These are phyloP conservation scores for Silene vulgaris DNA, from an alignment of 179 eudicot species.

Conservation along the genomic window DNA sequence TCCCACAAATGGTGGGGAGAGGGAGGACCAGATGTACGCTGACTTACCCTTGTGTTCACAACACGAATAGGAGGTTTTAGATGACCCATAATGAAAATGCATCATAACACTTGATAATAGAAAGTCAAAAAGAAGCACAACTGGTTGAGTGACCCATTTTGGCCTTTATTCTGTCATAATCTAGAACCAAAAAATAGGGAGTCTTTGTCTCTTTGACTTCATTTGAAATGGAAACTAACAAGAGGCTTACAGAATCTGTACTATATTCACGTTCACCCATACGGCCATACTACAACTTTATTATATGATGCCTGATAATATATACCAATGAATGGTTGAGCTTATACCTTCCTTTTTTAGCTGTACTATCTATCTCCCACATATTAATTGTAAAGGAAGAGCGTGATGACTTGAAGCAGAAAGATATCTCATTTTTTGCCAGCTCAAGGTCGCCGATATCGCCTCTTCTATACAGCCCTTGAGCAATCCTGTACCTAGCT, in stretches of 20 bases:
- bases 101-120: background rate
- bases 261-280: background rate
- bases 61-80: background rate
- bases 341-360: conserved; percentile 88
- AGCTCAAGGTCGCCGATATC: conserved; percentile 64
- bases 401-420: conserved; percentile 97
- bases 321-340: conserved; percentile 13
- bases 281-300: background rate
- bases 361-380: conserved; percentile 99
- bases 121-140: background rate
- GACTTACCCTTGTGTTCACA: background rate
- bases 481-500: conserved; percentile 98
- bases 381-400: conserved; percentile 92
- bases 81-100: background rate
- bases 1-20: background rate
- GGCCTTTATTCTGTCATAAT: background rate
- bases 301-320: background rate
- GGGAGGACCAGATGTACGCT: background rate
- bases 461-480: conserved; percentile 76
- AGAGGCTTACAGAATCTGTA: background rate
- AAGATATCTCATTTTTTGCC: conserved; percentile 92
- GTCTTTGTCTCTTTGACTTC: background rate
- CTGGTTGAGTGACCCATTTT: no score
- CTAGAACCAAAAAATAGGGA: background rate
- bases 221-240: background rate